Conservation (phyloP, 31 red algal species). For the Asparagopsis taxiformis region DNA sequence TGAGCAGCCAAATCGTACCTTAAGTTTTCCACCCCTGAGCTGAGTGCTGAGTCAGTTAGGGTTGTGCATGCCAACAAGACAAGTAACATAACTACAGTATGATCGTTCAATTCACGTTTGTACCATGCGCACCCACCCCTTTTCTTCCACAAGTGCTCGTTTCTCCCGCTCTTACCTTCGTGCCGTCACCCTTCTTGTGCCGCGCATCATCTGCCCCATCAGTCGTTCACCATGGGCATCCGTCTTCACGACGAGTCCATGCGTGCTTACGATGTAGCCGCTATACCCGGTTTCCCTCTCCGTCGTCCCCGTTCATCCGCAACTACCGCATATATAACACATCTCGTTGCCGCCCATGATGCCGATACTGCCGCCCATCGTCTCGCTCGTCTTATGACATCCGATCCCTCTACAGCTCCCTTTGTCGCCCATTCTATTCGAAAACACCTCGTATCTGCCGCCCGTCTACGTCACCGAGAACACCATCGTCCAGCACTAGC, state of each 20-base stretch:
- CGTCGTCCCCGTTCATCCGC: neutral
- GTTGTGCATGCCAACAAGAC: too few relatives aligned
- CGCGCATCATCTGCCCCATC: neutral
- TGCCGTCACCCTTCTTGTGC: too few relatives aligned
- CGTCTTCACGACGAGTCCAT: conserved; percentile 50
- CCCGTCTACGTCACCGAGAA: neutral
- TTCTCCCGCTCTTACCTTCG: too few relatives aligned
- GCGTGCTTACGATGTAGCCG: conserved; percentile 30
- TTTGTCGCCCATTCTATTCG: conserved; percentile 23
- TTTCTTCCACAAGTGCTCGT: too few relatives aligned
- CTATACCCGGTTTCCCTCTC: conserved; percentile 30
- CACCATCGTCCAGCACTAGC: neutral
- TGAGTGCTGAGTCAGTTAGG: too few relatives aligned
- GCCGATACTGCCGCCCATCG: conserved; percentile 16
- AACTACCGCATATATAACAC: conserved; percentile 17
- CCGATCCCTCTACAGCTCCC: conserved; percentile 20
- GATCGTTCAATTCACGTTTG: too few relatives aligned
- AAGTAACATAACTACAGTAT: too few relatives aligned
- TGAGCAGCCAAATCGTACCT: too few relatives aligned
- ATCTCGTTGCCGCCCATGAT: conserved; percentile 19
- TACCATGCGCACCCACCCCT: too few relatives aligned
- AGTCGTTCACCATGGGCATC: neutral
- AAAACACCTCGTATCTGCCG: conserved; percentile 16
- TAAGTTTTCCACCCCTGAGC: too few relatives aligned
- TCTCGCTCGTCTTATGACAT: conserved; percentile 9